phyloP scores from a whole-genome alignment of 495 filamentous ascomycete genomes.

The Symbiotaphrina buchneri region DNA sequence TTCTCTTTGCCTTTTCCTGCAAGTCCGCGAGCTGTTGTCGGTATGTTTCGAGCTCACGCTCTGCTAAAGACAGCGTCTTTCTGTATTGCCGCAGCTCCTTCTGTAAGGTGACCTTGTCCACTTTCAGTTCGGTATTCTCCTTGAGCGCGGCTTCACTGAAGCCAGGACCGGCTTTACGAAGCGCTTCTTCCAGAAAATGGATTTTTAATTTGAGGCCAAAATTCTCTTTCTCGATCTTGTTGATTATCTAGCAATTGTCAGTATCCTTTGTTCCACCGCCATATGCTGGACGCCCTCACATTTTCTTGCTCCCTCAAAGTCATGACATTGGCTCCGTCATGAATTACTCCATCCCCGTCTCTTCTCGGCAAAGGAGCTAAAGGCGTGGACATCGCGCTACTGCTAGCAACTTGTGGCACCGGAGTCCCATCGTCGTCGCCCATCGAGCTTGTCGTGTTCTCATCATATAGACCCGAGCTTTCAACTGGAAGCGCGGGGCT shows the following conservation, averaged over 20 bases:
- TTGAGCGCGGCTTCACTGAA: conserved; percentile 70
- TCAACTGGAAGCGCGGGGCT: conserved; percentile 42
- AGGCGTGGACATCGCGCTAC: conserved; percentile 63
- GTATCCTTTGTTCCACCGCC: conserved; percentile 3
- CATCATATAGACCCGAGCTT: conserved; percentile 37
- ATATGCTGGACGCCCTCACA: conserved; percentile 20
- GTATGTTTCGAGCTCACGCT: conserved; percentile 63
- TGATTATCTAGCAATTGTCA: conserved; percentile 36
- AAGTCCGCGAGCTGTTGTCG: conserved; percentile 55
- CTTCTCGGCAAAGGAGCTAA: conserved; percentile 39
- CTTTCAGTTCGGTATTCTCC: conserved; percentile 91
- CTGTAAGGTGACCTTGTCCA: conserved; percentile 69
- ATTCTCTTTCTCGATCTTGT: conserved; percentile 86
- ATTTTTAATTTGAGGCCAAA: conserved; percentile 64
- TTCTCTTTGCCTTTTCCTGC: conserved; percentile 52
- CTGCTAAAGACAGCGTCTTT: conserved; percentile 54
- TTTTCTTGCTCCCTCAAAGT: conserved; percentile 87
- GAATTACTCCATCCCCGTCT: conserved; percentile 32
- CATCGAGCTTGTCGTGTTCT: conserved; percentile 27
- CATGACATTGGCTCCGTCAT: conserved; percentile 64
- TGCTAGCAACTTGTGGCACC: conserved; percentile 47
- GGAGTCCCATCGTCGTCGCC: conserved; percentile 34
- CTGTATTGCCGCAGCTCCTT: conserved; percentile 64
- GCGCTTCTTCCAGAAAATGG: conserved; percentile 54
- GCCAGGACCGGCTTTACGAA: conserved; percentile 66